A percentile compares a stretch with the other conserved stretches of the same genome.
Evolutionary conservation across 2,329 filamentous ascomycete genomes (phyloP).

Genomic region (Xylariaceae sp.): DNA sequence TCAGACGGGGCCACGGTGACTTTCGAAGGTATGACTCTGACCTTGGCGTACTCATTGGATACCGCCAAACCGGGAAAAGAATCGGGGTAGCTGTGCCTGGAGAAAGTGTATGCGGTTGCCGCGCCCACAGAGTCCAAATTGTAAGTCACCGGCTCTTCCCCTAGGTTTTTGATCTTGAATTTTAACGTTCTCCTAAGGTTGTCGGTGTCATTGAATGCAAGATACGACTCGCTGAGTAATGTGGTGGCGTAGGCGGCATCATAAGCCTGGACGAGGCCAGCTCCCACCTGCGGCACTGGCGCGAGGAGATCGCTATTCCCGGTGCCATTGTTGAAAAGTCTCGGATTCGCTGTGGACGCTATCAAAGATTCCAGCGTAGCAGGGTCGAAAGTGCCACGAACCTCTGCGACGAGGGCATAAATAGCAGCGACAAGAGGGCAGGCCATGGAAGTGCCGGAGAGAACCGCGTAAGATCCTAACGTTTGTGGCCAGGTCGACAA

Average conservation of each 20-base stretch:
- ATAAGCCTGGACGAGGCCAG: slow-evolving; percentile 56
- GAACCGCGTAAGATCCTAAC: slow-evolving; percentile 46
- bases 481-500: slow-evolving; percentile 52
- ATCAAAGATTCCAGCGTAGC: slow-evolving; percentile 42
- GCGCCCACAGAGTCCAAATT: slow-evolving; percentile 48
- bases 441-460: slow-evolving; percentile 59
- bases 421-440: slow-evolving; percentile 53
- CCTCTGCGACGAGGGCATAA: slow-evolving; percentile 50
- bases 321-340: slow-evolving; percentile 28
- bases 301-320: slow-evolving; percentile 38
- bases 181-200: slow-evolving; percentile 46
- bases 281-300: slow-evolving; percentile 58
- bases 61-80: slow-evolving; percentile 44
- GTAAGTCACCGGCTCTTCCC: slow-evolving; percentile 47
- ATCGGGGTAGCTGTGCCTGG: slow-evolving; percentile 36
- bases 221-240: slow-evolving; percentile 50
- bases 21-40: slow-evolving; percentile 39
- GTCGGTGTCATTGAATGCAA: slow-evolving; percentile 62
- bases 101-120: slow-evolving; percentile 51
- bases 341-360: slow-evolving; percentile 23
- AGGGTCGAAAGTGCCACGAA: slow-evolving; percentile 50
- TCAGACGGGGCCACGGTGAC: slow-evolving; percentile 31
- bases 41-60: slow-evolving; percentile 38
- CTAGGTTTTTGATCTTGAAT: slow-evolving; percentile 55
- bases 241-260: slow-evolving; percentile 54